Evolutionary conservation across 805 yeast genomes (phyloP), one percentile per base, ranked within the genome.

Genomic region (Maudiozyma barnettii): DNA sequence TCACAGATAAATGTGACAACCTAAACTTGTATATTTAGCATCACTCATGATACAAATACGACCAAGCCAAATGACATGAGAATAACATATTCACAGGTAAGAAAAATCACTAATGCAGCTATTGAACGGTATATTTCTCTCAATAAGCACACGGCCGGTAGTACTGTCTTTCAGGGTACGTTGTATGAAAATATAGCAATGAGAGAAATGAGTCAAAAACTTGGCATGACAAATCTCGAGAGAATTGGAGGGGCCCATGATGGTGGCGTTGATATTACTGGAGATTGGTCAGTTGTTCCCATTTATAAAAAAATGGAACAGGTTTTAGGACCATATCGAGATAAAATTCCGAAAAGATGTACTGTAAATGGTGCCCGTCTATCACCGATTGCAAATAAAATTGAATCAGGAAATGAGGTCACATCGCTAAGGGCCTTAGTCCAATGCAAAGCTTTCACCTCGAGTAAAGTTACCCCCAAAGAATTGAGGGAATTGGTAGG

Each of bases 401-500:
- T 56, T 2, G 18, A 12, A 10, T 41, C 45, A 0, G 46, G 41
- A 3, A 45, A 53, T 16, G 41, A 38, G 12, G 41, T 45, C 20
- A 26, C 39, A 29, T 51, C 58, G 7, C 35, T 62, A 35, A 53
- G 60, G 38, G 53, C 56, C 1, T 41, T 63, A 4, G 60, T 64
- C 1, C 69, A 65, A 49, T 64, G 68, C 45, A 64, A 64, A 45
- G 64, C 64, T 1, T 60, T 60, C 36, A 51, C 48, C 10, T 47
- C 44, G 7, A 49, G 59, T 14, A 64, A 62, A 43, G 57, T 65
- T 3, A 52, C 63, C 1, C 64, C 65, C 1, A 58, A 51, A 30
- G 67, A 65, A 43, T 49, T 65, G 8, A 52, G 68, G 31, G 68
- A 64, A 43, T 41, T 61, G 8, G 55, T 60, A 9, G 69, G 68